Base-by-base conservation (phyloP, 352 stramenopile species). In the Saprolegnia parasitica region DNA sequence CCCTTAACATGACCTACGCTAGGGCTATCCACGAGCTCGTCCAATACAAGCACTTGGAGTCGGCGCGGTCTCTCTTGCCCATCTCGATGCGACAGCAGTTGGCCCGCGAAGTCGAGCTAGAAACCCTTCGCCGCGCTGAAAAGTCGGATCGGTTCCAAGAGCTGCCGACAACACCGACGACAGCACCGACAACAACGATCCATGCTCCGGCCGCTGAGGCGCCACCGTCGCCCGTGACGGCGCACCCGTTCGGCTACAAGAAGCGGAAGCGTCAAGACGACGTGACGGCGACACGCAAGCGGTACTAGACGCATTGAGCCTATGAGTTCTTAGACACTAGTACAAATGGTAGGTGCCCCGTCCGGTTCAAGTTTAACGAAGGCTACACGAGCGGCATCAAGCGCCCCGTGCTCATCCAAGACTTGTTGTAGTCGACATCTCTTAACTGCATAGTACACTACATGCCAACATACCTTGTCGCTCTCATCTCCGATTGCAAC, bases 351-450 rank as follows among this genome's bases (percentile, higher is more conserved):
- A 70, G 63, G 8, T 72, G 45, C 29, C 56, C 56, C 15, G 83
- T 97, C 64, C 83, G 81, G 32, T 97, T 90, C 77, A 91, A 93
- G 71, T 96, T 91, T 66, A 94, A 97, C 60, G 87, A 96, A 78
- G 90, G 90, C 46, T 95, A 93, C 76, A 96, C 86, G 29, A 89
- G 87, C 72, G 89, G 88, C 71, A 95, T 97, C 65, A 93, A 93
- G 75, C 91, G 88, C 68, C 74, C 81, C 23, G 90, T 97, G 63
- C 88, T 85, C 73, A 81, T 97, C 72, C 78, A 83, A 60, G 90
- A 96, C 73, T 87, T 96, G 62, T 74, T 96, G 76, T 67, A 57
- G 32, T 57, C 29, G 29, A 5, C 29, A 6, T 5, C 5, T 24
- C 11, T 1, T 55, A 5, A 40, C 9, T 67, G 56, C 5, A 62